Base-by-base conservation (phyloP, 2,329 filamentous ascomycete genomes). In the Aspergillus carbonarius region DNA sequence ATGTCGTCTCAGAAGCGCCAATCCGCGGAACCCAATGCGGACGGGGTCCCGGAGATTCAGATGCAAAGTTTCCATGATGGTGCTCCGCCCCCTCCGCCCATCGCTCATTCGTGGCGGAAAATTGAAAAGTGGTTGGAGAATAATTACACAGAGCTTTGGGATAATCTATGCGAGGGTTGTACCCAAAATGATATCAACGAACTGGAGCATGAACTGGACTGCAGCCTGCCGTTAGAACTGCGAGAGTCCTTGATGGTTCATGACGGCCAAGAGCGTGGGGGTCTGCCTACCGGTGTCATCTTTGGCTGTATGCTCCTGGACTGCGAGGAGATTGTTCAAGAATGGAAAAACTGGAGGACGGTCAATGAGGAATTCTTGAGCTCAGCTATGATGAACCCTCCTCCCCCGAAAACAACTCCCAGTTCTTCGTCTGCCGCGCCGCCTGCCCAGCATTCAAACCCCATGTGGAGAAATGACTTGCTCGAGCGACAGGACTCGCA, bases 51-150 rank as follows among this genome's bases (percentile, higher is more conserved):
- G 64, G 93, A 97, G 75, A 96, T 99, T 62, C 93, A 90, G 67
- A 95, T 99, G 91, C 95, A 97, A 78, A 90, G 90, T 62, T 99
- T 99, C 78, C 87, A 89, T 70, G 93, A 97, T 66, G 95, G 95
- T 57, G 84, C 92, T 23, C 93, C 95, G 2, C 95, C 95, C 2
- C 87, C 95, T 7, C 95, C 95, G 2, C 92, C 95, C 6, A 88
- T 96, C 39, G 76, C 81, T 50, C 93, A 97, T 78, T 96, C 93
- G 13, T 99, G 95, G 95, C 88, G 84, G 73, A 90, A 93, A 76
- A 97, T 99, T 72, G 93, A 98, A 74, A 83, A 84, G 40, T 99
- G 95, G 95, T 85, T 91, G 57, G 95, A 98, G 70, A 91, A 95
- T 62, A 91, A 98, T 77, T 99, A 97, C 75, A 90, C 91, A 60